phyloP scores from a whole-genome alignment of 192 early-diverging fungal genomes.

The Coemansia sp. region DNA sequence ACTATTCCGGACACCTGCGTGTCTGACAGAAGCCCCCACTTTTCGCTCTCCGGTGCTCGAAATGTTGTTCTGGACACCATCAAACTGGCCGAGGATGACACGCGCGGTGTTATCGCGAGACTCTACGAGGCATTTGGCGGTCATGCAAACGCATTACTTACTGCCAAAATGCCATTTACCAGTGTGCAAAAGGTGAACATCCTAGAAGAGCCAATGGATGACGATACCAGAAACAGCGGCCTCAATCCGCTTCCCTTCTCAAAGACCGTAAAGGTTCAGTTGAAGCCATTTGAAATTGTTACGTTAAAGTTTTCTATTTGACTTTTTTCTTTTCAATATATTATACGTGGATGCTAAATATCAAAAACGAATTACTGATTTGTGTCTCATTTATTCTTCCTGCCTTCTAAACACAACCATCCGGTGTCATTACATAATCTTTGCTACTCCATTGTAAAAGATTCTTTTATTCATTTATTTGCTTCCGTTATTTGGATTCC shows the following conservation, averaged over 20 bases:
- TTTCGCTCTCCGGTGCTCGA: conserved; percentile 38
- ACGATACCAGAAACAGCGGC: background rate
- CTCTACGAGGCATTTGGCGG: conserved; percentile 93
- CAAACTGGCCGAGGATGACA: conserved; percentile 81
- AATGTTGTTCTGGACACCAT: conserved; percentile 89
- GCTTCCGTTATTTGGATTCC: too few species aligned
- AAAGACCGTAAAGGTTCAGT: conserved; percentile 36
- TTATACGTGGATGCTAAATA: too few species aligned
- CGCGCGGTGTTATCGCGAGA: conserved; percentile 68
- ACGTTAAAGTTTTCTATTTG: conserved; percentile 55
- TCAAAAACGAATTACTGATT: too few species aligned
- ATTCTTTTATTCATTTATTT: too few species aligned
- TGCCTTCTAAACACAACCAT: too few species aligned
- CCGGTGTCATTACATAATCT: too few species aligned
- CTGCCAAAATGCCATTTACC: conserved; percentile 22
- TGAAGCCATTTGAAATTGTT: conserved; percentile 70
- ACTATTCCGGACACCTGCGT: background rate
- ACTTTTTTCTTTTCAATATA: conserved; percentile 3
- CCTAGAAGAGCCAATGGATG: conserved; percentile 67
- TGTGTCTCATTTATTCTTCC: too few species aligned
- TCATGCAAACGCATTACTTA: conserved; percentile 33
- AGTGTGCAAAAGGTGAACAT: conserved; percentile 67
- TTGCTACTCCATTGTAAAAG: too few species aligned
- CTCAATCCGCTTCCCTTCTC: conserved; percentile 29
- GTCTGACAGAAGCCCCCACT: conserved; percentile 16